Evolutionary conservation across 805 yeast genomes (phyloP).

Genomic region (Pichia thaimueangensis): DNA sequence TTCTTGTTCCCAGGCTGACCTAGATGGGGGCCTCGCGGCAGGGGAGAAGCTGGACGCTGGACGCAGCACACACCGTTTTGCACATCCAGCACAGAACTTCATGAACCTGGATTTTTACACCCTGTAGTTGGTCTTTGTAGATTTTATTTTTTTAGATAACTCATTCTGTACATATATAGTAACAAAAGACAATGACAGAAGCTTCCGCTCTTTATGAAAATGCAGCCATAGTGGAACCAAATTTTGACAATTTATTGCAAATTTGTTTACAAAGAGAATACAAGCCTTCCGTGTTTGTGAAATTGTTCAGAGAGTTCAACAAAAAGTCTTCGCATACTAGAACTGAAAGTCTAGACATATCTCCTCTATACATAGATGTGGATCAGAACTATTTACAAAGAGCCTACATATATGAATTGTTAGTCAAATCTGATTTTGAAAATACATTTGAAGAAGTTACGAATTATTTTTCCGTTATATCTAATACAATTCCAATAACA

Average conservation of each 20-base stretch:
- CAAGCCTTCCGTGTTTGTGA: constrained; percentile 23
- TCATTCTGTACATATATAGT: not conserved
- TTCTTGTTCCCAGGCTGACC: constrained; percentile 27
- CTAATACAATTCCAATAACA: constrained; percentile 7
- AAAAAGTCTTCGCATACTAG: constrained; percentile 14
- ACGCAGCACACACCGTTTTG: too few relatives aligned
- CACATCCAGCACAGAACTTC: too few relatives aligned
- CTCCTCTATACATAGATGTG: constrained; percentile 17
- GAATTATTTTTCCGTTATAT: constrained; percentile 17
- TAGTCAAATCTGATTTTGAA: constrained; percentile 23
- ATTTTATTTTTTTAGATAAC: too few relatives aligned
- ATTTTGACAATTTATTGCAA: constrained; percentile 18
- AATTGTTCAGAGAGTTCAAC: constrained; percentile 24
- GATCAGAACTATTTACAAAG: constrained; percentile 19
- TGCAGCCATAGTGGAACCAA: not conserved
- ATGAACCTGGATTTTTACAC: too few relatives aligned
- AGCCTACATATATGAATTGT: constrained; percentile 24
- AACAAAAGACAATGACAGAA: not conserved
- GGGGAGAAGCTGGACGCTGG: too few relatives aligned
- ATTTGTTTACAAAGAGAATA: constrained; percentile 20
- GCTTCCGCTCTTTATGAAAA: not conserved
- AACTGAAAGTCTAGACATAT: constrained; percentile 14
- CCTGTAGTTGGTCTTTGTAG: too few relatives aligned
- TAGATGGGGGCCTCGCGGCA: too few relatives aligned
- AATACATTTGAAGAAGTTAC: constrained; percentile 22